phyloP scores from a whole-genome alignment of 202 grass and related monocot genomes.

The Bolboschoenoplectus hybrid region DNA sequence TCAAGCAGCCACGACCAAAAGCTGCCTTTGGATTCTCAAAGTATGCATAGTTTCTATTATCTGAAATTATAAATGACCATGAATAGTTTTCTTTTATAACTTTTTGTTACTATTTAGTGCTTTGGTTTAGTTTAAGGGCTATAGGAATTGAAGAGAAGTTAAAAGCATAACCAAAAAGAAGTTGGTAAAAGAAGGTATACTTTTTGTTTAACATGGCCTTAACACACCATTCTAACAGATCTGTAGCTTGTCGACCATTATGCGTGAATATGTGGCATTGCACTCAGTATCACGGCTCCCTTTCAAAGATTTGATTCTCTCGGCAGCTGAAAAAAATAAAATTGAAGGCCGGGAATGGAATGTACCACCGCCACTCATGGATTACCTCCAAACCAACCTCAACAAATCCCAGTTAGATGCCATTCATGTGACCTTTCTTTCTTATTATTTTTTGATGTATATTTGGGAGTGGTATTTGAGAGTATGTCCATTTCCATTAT shows the following conservation, averaged over 20 bases:
- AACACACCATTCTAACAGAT: slow-evolving; percentile 57
- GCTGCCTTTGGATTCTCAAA: slow-evolving; percentile 75
- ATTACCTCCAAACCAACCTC: slow-evolving; percentile 81
- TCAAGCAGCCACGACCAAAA: slow-evolving; percentile 34
- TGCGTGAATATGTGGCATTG: slow-evolving; percentile 78
- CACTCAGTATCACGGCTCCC: slow-evolving; percentile 80
- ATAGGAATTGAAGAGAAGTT: not conserved
- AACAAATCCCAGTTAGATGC: slow-evolving; percentile 91
- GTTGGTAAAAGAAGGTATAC: too few species aligned
- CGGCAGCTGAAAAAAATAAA: slow-evolving; percentile 64
- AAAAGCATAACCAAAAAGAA: slow-evolving; percentile 1
- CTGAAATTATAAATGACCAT: slow-evolving; percentile 12
- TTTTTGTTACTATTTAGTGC: slow-evolving; percentile 18
- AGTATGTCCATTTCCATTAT: not conserved
- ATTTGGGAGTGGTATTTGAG: not conserved
- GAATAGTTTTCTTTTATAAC: not conserved
- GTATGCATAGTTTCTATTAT: slow-evolving; percentile 44
- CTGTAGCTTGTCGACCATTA: slow-evolving; percentile 95
- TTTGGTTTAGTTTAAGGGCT: not conserved
- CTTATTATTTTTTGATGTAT: slow-evolving; percentile 19
- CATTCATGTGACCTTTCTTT: slow-evolving; percentile 70
- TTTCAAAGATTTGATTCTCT: slow-evolving; percentile 94
- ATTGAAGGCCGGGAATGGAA: slow-evolving; percentile 76
- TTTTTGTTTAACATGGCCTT: not conserved
- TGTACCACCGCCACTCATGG: slow-evolving; percentile 86